Conservation (phyloP, 352 stramenopile species). For the Phytophthora palmivora region DNA sequence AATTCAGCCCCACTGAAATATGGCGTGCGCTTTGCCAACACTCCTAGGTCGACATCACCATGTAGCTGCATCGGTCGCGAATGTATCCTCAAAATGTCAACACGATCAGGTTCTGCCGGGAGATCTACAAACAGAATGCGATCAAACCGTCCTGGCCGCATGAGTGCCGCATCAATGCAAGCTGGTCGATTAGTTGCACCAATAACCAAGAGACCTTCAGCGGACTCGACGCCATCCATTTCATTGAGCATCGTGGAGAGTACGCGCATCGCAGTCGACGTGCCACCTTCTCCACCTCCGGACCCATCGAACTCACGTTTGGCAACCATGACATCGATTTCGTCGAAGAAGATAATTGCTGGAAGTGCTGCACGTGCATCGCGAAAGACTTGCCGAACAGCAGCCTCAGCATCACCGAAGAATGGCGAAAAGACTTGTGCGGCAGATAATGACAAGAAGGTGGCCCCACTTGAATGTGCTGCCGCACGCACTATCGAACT, state of each 20-base stretch:
- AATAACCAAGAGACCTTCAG: conserved; percentile 96
- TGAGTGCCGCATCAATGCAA: conserved; percentile 97
- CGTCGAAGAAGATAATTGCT: conserved; percentile 93
- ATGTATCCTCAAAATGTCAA: conserved; percentile 84
- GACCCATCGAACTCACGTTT: conserved; percentile 78
- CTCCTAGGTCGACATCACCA: conserved; percentile 66
- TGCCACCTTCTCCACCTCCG: conserved; percentile 41
- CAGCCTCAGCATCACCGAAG: conserved; percentile 89
- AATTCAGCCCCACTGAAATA: conserved; percentile 90
- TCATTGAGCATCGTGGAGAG: conserved; percentile 98
- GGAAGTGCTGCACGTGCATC: conserved; percentile 80
- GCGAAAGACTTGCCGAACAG: conserved; percentile 80
- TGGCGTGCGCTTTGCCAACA: conserved; percentile 57
- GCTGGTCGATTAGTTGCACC: conserved; percentile 97
- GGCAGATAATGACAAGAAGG: conserved; percentile 89
- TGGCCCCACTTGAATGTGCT: conserved; percentile 74
- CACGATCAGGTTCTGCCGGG: conserved; percentile 62
- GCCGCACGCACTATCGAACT: conserved; percentile 89
- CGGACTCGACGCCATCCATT: conserved; percentile 97
- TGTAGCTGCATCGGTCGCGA: conserved; percentile 66
- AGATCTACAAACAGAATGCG: conserved; percentile 96
- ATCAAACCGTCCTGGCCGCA: conserved; percentile 96
- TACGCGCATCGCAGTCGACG: conserved; percentile 87
- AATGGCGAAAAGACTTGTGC: conserved; percentile 91
- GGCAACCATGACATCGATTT: conserved; percentile 89